Percentiles rank a stretch among this genome's conserved stretches.
phyloP scores from a whole-genome alignment of 176 grass and related monocot genomes.

The Paspalum vaginatum region DNA sequence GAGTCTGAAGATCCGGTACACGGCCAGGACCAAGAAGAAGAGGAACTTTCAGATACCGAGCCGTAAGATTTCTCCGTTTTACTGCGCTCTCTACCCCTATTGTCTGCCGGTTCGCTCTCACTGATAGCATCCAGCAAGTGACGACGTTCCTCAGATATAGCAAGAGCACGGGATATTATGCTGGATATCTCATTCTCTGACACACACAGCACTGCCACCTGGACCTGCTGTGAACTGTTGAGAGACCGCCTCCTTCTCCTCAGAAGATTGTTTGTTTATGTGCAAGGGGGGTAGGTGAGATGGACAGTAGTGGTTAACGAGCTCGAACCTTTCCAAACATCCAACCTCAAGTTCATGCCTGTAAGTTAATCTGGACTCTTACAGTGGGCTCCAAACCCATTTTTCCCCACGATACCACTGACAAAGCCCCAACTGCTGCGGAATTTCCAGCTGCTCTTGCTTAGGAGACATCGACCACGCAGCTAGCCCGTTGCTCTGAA shows the following conservation, averaged over 20 bases:
- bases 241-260: slow-evolving; percentile 26
- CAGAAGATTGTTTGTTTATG: slow-evolving; percentile 31
- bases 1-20: slow-evolving; percentile 50
- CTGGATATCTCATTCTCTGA: slow-evolving; percentile 79
- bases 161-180: slow-evolving; percentile 63
- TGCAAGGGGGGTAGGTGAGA: slow-evolving; percentile 47
- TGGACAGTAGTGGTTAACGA: slow-evolving; percentile 63
- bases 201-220: slow-evolving; percentile 50
- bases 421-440: neutral
- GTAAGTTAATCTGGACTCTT: slow-evolving; percentile 47
- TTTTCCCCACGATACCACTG: slow-evolving; percentile 32
- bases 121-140: slow-evolving; percentile 41
- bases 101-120: slow-evolving; percentile 41
- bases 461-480: neutral
- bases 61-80: slow-evolving; percentile 53
- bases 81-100: neutral
- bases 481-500: neutral
- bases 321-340: slow-evolving; percentile 55
- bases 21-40: slow-evolving; percentile 37
- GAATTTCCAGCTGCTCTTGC: neutral
- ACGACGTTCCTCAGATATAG: slow-evolving; percentile 54
- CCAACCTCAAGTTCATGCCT: slow-evolving; percentile 54
- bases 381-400: slow-evolving; percentile 59
- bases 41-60: slow-evolving; percentile 50
- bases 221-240: slow-evolving; percentile 56